phyloP scores from a whole-genome alignment of 768 basidiomycete species.

The Lactarius indigo region DNA sequence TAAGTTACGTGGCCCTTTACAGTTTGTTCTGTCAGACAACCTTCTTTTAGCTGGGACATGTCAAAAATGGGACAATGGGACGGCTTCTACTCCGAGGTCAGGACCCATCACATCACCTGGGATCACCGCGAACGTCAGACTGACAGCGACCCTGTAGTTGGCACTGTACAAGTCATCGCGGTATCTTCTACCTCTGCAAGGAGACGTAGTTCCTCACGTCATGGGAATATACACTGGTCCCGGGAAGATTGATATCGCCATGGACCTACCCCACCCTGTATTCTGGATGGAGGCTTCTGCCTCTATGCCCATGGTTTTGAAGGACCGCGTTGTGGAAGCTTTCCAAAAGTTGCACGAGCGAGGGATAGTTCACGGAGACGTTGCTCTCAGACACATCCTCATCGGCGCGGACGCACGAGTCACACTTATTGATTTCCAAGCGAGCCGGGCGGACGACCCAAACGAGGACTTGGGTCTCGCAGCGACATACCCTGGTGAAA shows the following conservation, averaged over 20 bases:
- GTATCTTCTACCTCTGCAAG: conserved; percentile 51
- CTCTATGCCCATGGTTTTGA: conserved; percentile 53
- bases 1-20: neutral
- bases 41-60: conserved; percentile 33
- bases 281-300: conserved; percentile 62
- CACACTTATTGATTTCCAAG: conserved; percentile 50
- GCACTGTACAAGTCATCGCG: conserved; percentile 45
- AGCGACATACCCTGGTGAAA: conserved; percentile 39
- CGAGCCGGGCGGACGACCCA: conserved; percentile 34
- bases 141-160: conserved; percentile 36
- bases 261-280: conserved; percentile 53
- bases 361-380: conserved; percentile 35
- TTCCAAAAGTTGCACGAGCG: conserved; percentile 40
- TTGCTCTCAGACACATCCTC: conserved; percentile 44
- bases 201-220: conserved; percentile 48
- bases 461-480: conserved; percentile 36
- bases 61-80: conserved; percentile 35
- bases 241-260: conserved; percentile 41
- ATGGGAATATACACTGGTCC: conserved; percentile 46
- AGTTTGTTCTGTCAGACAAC: neutral
- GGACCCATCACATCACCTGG: conserved; percentile 10
- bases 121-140: conserved; percentile 11
- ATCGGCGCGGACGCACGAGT: conserved; percentile 46
- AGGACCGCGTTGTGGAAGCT: conserved; percentile 49
- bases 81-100: conserved; percentile 41